Evolutionary conservation across 78 protist genomes (phyloP).

Genomic region (Dictyostelium intermedium): DNA sequence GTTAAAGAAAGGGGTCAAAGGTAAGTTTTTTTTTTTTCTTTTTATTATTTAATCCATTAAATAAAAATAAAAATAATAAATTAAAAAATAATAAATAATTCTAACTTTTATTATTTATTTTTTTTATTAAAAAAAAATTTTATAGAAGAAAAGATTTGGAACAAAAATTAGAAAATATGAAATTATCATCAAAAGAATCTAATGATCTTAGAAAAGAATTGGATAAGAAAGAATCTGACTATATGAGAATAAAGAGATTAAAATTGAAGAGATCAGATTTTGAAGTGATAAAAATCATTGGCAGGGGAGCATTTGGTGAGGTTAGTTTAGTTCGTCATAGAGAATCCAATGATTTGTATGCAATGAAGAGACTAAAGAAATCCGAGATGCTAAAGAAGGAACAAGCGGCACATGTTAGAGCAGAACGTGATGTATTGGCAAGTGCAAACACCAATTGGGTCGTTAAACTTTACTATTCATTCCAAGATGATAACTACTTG

Average conservation of each 20-base stretch:
- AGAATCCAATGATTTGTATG: slow-evolving; percentile 71
- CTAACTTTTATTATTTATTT: not conserved
- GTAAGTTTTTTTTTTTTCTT: not conserved
- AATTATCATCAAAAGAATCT: slow-evolving; percentile 67
- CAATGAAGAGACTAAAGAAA: slow-evolving; percentile 86
- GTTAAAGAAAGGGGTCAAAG: slow-evolving; percentile 51
- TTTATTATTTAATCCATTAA: not conserved
- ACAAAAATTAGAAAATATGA: slow-evolving; percentile 56
- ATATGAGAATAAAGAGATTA: slow-evolving; percentile 62
- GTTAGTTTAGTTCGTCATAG: slow-evolving; percentile 67
- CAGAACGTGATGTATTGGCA: slow-evolving; percentile 92
- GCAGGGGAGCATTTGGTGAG: slow-evolving; percentile 89
- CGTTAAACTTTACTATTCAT: slow-evolving; percentile 44
- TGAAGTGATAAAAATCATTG: slow-evolving; percentile 68
- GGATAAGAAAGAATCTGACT: slow-evolving; percentile 79
- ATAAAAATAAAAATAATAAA: too few species aligned
- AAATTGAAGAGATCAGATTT: slow-evolving; percentile 65
- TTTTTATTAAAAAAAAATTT: not conserved
- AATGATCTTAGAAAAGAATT: slow-evolving; percentile 49
- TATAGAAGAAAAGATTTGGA: slow-evolving; percentile 71
- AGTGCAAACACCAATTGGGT: slow-evolving; percentile 80
- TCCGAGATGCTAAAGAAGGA: slow-evolving; percentile 83
- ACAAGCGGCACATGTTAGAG: slow-evolving; percentile 82
- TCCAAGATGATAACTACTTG: slow-evolving; percentile 82
- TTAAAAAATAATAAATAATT: too few species aligned